Base-by-base conservation (phyloP, 345 rosid genomes). In the Clarkia xantiana region DNA sequence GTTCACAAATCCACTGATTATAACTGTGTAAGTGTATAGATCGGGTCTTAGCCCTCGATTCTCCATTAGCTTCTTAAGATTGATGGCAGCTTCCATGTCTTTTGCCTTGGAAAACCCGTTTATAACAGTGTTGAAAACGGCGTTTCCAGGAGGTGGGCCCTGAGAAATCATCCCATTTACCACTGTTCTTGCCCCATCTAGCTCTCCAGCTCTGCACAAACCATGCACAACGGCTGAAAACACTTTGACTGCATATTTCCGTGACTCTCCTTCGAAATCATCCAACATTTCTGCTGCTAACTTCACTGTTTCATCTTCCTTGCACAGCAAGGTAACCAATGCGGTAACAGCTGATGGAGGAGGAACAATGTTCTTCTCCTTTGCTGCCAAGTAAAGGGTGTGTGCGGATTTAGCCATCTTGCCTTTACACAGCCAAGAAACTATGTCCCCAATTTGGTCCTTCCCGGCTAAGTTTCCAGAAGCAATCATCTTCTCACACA, bases 71-170 rank as follows among this genome's bases (percentile, higher is more conserved):
- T 74, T 76, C 54, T 75, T 61, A 61, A 71, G 64, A 68, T 77
- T 78, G 40, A 69, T 61, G 8, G 94, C 94, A 49, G 69, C 64
- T 25, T 57, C 58, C 66, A 82, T 61, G 52, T 82, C 82, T 51
- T 80, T 79, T 22, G 54, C 56, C 67, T 67, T 90, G 17, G 91
- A 77, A 45, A 56, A 82, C 18, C 74, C 78, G 55, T 54, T 71
- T n/a, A 77, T 65, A 6, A 86, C 45, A 52, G 58, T 43, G 68
- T 89, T 89, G 22, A 89, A 82, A 55, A 77, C 80, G 0, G 84
- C 88, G 60, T 77, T 82, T 45, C 95, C 94, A 18, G 95, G 95
- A 51, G 77, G 73, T 17, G 95, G 94, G 11, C 95, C 91, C 18
- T 71, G 70, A 13, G 65, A 67, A 38, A 86, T 68, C 97, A 90